These are phyloP conservation scores for Teratosphaeriaceae sp. DNA, from an alignment of 2,329 filamentous ascomycete genomes.

Conservation along the genomic window DNA sequence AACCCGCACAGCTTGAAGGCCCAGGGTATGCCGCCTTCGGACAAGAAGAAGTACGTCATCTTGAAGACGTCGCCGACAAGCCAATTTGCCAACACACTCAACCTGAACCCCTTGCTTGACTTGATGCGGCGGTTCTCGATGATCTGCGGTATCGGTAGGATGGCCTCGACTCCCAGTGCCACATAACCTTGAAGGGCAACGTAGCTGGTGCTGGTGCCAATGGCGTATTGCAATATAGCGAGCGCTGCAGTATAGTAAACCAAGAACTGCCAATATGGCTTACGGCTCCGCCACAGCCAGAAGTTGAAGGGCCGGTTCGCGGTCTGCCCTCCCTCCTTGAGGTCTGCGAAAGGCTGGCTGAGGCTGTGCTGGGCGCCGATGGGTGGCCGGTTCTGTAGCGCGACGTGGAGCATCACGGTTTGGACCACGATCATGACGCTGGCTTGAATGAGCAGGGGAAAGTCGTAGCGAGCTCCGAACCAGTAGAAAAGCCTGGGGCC, in stretches of 20 bases:
- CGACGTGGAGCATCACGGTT: constrained; percentile 53
- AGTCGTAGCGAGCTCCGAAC: constrained; percentile 56
- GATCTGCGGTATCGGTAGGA: constrained; percentile 75
- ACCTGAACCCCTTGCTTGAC: constrained; percentile 70
- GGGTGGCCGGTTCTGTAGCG: constrained; percentile 49
- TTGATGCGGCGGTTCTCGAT: constrained; percentile 60
- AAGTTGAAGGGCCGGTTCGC: constrained; percentile 64
- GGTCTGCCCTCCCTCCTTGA: constrained; percentile 34
- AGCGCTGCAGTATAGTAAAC: constrained; percentile 59
- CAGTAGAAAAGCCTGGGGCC: constrained; percentile 54
- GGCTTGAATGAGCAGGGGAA: constrained; percentile 53
- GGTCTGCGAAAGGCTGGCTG: constrained; percentile 55
- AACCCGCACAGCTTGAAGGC: constrained; percentile 77
- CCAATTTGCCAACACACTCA: constrained; percentile 73
- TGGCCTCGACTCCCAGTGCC: constrained; percentile 73
- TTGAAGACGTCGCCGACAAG: constrained; percentile 77
- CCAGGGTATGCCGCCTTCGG: constrained; percentile 59
- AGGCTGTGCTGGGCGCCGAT: constrained; percentile 30
- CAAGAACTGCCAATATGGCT: constrained; percentile 76
- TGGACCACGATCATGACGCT: constrained; percentile 55
- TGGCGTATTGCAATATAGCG: constrained; percentile 58
- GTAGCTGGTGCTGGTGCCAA: constrained; percentile 56
- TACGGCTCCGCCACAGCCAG: constrained; percentile 72
- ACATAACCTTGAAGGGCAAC: constrained; percentile 63
- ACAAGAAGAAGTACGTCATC: constrained; percentile 70